Evolutionary conservation across 305 asterid species (phyloP), one percentile per base, ranked within the genome.

Genomic region (Fraxinus ornus): DNA sequence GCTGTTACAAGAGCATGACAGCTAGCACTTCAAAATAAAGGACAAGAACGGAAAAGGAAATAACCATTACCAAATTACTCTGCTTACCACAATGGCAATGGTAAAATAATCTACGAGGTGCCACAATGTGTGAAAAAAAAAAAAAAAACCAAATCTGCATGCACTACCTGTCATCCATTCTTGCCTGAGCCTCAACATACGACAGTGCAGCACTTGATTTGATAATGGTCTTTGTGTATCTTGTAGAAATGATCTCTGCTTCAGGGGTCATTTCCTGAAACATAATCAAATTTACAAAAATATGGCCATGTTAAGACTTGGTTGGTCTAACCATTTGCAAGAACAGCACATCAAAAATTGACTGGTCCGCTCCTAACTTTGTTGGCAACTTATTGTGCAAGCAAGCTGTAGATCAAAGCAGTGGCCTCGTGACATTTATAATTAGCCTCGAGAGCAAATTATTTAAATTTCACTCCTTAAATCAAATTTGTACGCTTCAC

Each of bases 161-260:
- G 44, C 49, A 62, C 83, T 87, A 97, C 99, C 98, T 92, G 76
- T 97, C 99, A 89, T 95, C 98, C 98, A 97, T 97, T 91, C 97
- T 90, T 30, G 98, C 98, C 94, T 97, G 99, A 82, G 99, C 99
- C 92, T 97, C 99, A 44, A 97, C 91, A 86, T 97, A 97, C 35
- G 99, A 97, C 84, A 97, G 90, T 66, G 99, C 98, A 79, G 97
- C 98, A 87, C 95, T 90, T 36, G 98, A 97, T 89, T 87, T 95
- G 75, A 94, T 95, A 79, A 95, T 94, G 78, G 98, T 92, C 90
- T 95, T 97, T 52, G 97, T 93, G 86, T 88, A 95, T 85, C 89
- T 91, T 26, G 98, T 91, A 79, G 98, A 92, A 78, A 97, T 90
- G 75, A 95, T 93, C 84, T 95, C 97, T 74, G 98, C 99, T 76